Percentiles rank a stretch among this genome's conserved stretches.
phyloP scores from a whole-genome alignment of 2,329 filamentous ascomycete species.

The Cyphellophora attinorum region DNA sequence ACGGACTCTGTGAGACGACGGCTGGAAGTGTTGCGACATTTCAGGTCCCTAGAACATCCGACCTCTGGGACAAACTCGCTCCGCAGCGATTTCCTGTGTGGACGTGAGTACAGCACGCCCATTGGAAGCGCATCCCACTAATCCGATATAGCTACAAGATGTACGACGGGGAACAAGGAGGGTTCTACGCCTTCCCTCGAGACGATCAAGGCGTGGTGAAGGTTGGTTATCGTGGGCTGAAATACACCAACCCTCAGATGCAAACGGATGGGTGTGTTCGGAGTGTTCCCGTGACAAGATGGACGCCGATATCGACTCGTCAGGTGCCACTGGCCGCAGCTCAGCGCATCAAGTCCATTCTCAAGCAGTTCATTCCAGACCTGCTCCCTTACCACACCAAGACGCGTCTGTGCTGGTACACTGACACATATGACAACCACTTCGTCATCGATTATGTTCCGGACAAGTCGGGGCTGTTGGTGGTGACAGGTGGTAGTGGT shows the following conservation, averaged over 20 bases:
- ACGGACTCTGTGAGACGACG: slow-evolving; percentile 38
- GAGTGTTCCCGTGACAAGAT: slow-evolving; percentile 33
- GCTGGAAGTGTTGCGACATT: slow-evolving; percentile 37
- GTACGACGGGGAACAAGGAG: slow-evolving; percentile 7
- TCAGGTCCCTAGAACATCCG: slow-evolving; percentile 29
- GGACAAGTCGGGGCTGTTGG: slow-evolving; percentile 40
- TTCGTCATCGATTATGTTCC: slow-evolving; percentile 47
- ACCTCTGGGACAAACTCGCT: slow-evolving; percentile 31
- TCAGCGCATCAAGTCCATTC: slow-evolving; percentile 23
- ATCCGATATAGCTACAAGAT: no score
- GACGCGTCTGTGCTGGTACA: slow-evolving; percentile 47
- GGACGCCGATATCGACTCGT: slow-evolving; percentile 11
- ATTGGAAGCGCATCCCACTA: no score
- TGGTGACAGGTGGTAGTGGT: slow-evolving; percentile 52
- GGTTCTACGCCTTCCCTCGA: slow-evolving; percentile 19
- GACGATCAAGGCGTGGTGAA: slow-evolving; percentile 37
- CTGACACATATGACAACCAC: slow-evolving; percentile 45
- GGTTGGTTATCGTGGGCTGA: slow-evolving; percentile 42
- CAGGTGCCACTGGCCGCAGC: slow-evolving; percentile 16
- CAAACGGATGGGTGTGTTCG: slow-evolving; percentile 28
- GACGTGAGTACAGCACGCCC: no score
- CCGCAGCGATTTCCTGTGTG: slow-evolving; percentile 39
- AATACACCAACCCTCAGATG: slow-evolving; percentile 36
- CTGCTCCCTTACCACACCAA: slow-evolving; percentile 29
- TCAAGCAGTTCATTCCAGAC: slow-evolving; percentile 35